Evolutionary conservation across 75 land plant species (phyloP), one percentile per base, ranked within the genome.

Genomic region (Chamaecyparis obtusa): DNA sequence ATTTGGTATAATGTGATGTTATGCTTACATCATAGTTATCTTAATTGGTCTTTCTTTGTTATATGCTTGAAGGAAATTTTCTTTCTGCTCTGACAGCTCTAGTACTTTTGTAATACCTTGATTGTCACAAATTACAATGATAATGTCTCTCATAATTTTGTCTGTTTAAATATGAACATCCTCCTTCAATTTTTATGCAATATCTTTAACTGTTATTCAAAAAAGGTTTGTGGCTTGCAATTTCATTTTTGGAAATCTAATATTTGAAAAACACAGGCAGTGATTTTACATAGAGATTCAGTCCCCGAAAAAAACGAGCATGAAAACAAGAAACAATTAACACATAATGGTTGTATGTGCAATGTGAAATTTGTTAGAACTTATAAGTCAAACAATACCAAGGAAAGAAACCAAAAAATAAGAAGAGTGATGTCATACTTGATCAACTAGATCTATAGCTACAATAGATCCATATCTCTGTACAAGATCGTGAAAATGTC

Each of bases 381-480:
- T n/a, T 51, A 13, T 11, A 51, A 64, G 4, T 19, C 64, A 79
- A 39, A 46, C 32, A 81, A 19, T 30, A 81, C 24, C 51, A 43
- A 81, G 15, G 27, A 46, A 39, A 46, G 44, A 84, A 11, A 64
- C n/a, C 19, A 36, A 33, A 60, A 85, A 9, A 3, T 15, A 60
- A 24, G 5, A 30, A 90, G 79, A 36, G 27, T 32, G 43, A 86
- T 82, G 24, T 17, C 88, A 71, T 88, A 97, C 99, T 90, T 95
- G 92, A 88, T 98, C 94, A 14, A 96, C 95, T 46, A 98, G 88
- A 86, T 97, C 99, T 43, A 98, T 90, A 37, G 95, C 99, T 86
- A 98, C 43, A 86, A 92, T 86, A 44, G 94, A 93, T 87, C 99
- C 99, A 93, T 98, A 98, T 92, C 99, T 93, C 90, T 97, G 95